These are phyloP conservation scores for Nemania sp. DNA, from an alignment of 2,329 filamentous ascomycete genomes.

Conservation along the genomic window DNA sequence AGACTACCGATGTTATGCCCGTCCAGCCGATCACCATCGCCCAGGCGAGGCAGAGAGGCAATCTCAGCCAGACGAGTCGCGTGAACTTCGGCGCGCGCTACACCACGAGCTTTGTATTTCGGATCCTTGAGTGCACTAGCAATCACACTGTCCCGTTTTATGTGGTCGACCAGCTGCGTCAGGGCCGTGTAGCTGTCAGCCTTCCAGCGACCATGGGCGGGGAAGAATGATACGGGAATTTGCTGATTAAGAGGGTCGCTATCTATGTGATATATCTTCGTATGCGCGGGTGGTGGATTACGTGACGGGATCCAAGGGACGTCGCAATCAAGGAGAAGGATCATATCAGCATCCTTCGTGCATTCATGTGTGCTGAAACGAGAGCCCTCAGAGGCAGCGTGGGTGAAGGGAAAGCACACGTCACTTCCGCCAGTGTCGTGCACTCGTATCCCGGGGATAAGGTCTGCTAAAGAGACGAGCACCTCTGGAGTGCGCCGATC, in stretches of 20 bases:
- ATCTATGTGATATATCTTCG: slow-evolving; percentile 68
- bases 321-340: slow-evolving; percentile 70
- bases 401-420: slow-evolving; percentile 46
- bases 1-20: slow-evolving; percentile 33
- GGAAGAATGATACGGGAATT: slow-evolving; percentile 62
- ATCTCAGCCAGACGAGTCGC: slow-evolving; percentile 33
- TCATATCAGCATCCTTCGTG: slow-evolving; percentile 66
- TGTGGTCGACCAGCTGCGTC: slow-evolving; percentile 38
- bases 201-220: slow-evolving; percentile 55
- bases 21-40: slow-evolving; percentile 31
- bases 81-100: slow-evolving; percentile 25
- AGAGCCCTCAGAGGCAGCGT: slow-evolving; percentile 52
- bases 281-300: slow-evolving; percentile 59
- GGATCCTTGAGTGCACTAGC: slow-evolving; percentile 29
- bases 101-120: slow-evolving; percentile 37
- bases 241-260: slow-evolving; percentile 68
- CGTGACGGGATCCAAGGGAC: slow-evolving; percentile 71
- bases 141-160: slow-evolving; percentile 25
- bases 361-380: slow-evolving; percentile 62
- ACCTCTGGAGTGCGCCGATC: slow-evolving; percentile 47
- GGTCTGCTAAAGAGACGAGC: slow-evolving; percentile 52
- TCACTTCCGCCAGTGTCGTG: slow-evolving; percentile 58
- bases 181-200: slow-evolving; percentile 53
- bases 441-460: slow-evolving; percentile 52
- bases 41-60: slow-evolving; percentile 27